Evolutionary conservation across 768 basidiomycete species (phyloP), one percentile per base, ranked within the genome.

Genomic region (Termitomyces sp.): DNA sequence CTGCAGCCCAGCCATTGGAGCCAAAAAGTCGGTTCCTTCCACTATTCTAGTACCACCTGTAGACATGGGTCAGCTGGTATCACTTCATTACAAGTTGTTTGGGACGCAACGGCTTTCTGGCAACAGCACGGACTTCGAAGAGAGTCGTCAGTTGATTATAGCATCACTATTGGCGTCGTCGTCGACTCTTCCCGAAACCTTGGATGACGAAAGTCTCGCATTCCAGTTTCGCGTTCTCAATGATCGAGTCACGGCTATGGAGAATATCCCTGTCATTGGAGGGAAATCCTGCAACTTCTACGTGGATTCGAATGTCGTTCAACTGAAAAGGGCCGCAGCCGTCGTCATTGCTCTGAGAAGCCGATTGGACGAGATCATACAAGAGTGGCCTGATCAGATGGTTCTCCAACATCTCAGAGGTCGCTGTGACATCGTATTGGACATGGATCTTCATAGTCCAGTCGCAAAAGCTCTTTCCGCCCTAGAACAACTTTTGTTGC

Each of bases 361-460:
- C 4, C 83, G 87, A 2, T 76, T 98, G 30, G 64, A 74, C 14
- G 58, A 36, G 2, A 77, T 97, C 20, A 79, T 88, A 26, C 72
- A 77, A 59, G 88, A 94, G 63, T 99, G 94, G 95, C 96, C 97
- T 0, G 96, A 98, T 62, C 97, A 99, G 70, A 94, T 95, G 89
- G 92, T 98, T 9, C 78, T 97, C n/a, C 90, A 89, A 30, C 87
- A 96, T 68, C 80, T 99, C 36, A 76, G 78, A 36, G 82, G 81
- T 56, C 87, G 88, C 33, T 94, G 89, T 65, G 79, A 88, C 40
- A 70, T 76, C 8, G 79, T 94, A 58, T 74, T 94, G 42, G 67
- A 73, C 0, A 74, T 94, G 22, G 76, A 81, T 49, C 72, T 91
- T 20, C 75, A 80, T 37, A 86, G 85, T 62, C 87, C 97, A 0